Conservation (phyloP, 176 grass and related monocot species). For the Eleusine coracana region DNA sequence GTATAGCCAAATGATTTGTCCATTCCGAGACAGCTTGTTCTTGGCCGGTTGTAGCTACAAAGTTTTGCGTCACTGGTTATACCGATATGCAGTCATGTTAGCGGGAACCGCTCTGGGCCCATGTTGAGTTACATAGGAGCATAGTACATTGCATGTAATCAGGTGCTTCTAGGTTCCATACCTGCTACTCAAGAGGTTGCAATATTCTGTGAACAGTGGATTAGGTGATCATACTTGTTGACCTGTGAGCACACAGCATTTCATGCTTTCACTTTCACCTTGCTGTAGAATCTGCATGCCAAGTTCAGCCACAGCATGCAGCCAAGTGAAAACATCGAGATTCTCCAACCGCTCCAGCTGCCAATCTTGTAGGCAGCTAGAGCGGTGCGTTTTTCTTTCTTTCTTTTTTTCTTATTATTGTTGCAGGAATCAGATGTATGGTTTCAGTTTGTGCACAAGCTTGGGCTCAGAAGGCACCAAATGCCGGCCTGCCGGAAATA, state of each 20-base stretch:
- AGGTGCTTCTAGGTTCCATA: neutral
- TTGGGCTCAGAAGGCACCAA: conserved; percentile 31
- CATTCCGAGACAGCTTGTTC: neutral
- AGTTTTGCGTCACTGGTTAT: neutral
- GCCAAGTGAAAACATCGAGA: conserved; percentile 28
- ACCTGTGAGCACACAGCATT: conserved; percentile 3
- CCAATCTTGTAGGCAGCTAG: neutral
- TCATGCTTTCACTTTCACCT: conserved; percentile 6
- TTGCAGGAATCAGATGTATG: neutral
- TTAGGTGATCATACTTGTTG: neutral
- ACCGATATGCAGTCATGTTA: neutral
- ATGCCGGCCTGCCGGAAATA: conserved; percentile 27
- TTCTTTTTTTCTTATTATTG: neutral
- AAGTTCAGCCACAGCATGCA: conserved; percentile 5
- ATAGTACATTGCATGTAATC: neutral
- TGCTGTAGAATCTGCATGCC: conserved; percentile 28
- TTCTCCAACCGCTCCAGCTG: conserved; percentile 32
- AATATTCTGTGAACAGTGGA: neutral
- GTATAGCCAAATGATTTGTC: conserved; percentile 45
- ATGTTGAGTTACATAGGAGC: neutral
- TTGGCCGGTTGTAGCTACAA: conserved; percentile 25
- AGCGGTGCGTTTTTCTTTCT: neutral
- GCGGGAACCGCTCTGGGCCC: neutral
- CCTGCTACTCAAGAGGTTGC: neutral
- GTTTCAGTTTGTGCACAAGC: conserved; percentile 33